Conservation (phyloP, 2,329 filamentous ascomycete genomes). For the Fonsecaea erecta region DNA sequence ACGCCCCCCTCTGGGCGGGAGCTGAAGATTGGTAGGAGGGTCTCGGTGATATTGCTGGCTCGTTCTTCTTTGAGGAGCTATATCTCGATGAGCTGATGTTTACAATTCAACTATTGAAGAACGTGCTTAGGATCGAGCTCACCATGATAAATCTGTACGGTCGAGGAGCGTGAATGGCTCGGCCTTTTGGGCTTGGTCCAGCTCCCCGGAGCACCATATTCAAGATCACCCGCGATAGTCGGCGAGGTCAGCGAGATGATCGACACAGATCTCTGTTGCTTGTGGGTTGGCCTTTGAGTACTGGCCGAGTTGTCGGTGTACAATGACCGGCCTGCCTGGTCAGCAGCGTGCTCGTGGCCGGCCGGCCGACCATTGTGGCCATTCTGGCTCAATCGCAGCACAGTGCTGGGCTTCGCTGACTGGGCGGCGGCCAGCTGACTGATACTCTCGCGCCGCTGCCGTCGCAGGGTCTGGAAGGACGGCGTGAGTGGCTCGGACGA, state of each 20-base stretch:
- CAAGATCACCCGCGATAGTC: conserved; percentile 17
- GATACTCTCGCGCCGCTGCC: conserved; percentile 34
- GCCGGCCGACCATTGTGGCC: conserved; percentile 23
- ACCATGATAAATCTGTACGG: conserved; percentile 30
- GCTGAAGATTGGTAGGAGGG: conserved; percentile 22
- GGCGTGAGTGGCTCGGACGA: conserved; percentile 52
- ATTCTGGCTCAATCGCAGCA: conserved; percentile 7
- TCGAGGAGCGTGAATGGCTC: conserved; percentile 35
- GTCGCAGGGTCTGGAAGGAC: conserved; percentile 33
- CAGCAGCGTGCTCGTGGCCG: conserved; percentile 21
- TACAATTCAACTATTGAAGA: background rate
- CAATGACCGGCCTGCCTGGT: conserved; percentile 41
- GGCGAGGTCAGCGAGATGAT: conserved; percentile 73
- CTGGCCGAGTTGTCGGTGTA: conserved; percentile 42
- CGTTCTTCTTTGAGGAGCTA: conserved; percentile 12
- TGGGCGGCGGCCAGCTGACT: conserved; percentile 33
- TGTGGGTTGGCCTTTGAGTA: conserved; percentile 52
- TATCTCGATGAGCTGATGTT: background rate
- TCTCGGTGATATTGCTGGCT: conserved; percentile 17
- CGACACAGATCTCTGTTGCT: conserved; percentile 76
- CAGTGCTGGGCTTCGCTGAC: background rate
- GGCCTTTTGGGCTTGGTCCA: conserved; percentile 28
- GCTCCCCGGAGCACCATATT: conserved; percentile 6
- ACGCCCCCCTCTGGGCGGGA: conserved; percentile 21
- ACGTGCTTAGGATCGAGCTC: conserved; percentile 2